phyloP scores from a whole-genome alignment of 441 rosid genomes.

The Croton laevigatus region DNA sequence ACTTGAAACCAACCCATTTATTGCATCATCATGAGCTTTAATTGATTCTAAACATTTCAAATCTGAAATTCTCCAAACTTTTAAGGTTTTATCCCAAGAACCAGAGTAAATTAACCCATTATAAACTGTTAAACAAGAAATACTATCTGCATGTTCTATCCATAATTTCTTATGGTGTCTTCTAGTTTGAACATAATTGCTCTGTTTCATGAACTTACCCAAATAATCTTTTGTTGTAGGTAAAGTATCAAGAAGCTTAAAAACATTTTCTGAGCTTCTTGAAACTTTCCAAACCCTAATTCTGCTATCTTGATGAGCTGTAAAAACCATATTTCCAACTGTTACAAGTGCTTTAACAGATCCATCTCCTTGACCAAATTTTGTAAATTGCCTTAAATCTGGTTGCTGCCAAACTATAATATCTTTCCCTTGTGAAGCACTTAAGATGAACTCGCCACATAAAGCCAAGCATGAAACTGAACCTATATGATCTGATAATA shows the following conservation, averaged over 20 bases:
- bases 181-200: constrained; percentile 78
- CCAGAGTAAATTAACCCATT: constrained; percentile 75
- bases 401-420: constrained; percentile 98
- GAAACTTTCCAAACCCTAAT: constrained; percentile 91
- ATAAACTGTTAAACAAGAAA: constrained; percentile 67
- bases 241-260: constrained; percentile 68
- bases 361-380: constrained; percentile 87
- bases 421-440: constrained; percentile 86
- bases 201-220: constrained; percentile 86
- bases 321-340: constrained; percentile 67
- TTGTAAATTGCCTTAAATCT: constrained; percentile 71
- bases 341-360: constrained; percentile 77
- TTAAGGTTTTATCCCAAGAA: constrained; percentile 88
- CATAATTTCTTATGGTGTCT: constrained; percentile 77
- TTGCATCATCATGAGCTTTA: constrained; percentile 87
- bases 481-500: constrained; percentile 68
- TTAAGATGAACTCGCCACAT: constrained; percentile 81
- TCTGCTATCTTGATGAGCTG: constrained; percentile 91
- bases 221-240: constrained; percentile 83
- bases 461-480: constrained; percentile 78
- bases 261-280: constrained; percentile 74
- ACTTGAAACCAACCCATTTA: constrained; percentile 55
- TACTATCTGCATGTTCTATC: constrained; percentile 90
- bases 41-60: constrained; percentile 88
- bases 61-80: constrained; percentile 85